These are phyloP conservation scores for Clarireedia homoeocarpa DNA, from an alignment of 2,329 filamentous ascomycete species.

Conservation along the genomic window DNA sequence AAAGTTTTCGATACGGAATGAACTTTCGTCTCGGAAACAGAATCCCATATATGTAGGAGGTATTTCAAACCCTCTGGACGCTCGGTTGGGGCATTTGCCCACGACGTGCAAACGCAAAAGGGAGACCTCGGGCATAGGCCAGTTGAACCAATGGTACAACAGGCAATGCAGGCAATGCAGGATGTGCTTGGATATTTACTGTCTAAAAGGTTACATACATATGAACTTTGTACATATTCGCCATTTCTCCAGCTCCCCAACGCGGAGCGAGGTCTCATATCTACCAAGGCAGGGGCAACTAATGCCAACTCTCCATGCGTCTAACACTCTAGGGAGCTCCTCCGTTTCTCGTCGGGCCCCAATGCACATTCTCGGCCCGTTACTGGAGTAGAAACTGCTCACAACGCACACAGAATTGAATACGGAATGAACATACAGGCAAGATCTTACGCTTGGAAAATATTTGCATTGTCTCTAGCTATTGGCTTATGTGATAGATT, in stretches of 20 bases:
- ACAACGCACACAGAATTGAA: background rate
- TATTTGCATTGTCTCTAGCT: slow-evolving; percentile 2
- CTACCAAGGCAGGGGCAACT: background rate
- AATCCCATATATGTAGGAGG: background rate
- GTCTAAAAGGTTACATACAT: background rate
- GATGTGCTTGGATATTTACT: background rate
- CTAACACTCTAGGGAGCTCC: no score
- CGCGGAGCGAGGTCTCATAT: background rate
- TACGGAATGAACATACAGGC: background rate
- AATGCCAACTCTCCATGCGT: background rate
- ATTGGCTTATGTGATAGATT: slow-evolving; percentile 1
- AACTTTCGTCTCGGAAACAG: background rate
- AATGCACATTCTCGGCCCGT: no score
- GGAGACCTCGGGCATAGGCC: no score
- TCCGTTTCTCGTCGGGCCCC: no score
- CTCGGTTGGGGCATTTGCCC: background rate
- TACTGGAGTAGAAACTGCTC: background rate
- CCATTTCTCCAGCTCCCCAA: background rate
- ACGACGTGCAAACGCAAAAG: no score
- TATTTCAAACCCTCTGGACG: background rate
- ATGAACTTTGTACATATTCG: background rate
- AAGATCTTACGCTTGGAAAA: background rate
- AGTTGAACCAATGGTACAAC: no score
- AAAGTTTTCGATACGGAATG: background rate
- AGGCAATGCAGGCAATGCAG: no score